Evolutionary conservation across 2,329 filamentous ascomycete genomes (phyloP), one percentile per base, ranked within the genome.

Genomic region (Colletotrichum falcatum): DNA sequence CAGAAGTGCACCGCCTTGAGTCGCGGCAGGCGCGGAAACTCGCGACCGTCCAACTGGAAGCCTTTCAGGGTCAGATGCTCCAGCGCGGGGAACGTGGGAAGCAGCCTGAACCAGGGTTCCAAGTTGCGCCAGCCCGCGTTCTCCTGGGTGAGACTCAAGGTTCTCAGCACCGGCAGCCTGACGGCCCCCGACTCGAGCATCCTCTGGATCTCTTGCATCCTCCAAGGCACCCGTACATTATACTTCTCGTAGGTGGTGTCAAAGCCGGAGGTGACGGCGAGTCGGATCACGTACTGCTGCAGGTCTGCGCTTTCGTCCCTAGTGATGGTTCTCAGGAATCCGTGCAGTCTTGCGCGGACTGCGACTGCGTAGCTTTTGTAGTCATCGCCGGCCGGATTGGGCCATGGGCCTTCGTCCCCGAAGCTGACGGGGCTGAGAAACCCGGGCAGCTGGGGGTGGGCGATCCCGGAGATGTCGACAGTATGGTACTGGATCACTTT

Each of bases 31-130:
- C 2, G 3, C 2, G 51, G 30, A 20, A 54, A 54, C 30, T 23
- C 33, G 28, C 8, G 1, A 0, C 35, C 51, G 18, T 7, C 9
- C 9, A 1, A 2, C 3, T 2, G 1, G 0, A 54, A n/a, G 28
- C 7, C 9, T 23, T 11, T 35, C 20, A 54, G 9, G 0, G 30
- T 54, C 51, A 54, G 30, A 1, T 20, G 9, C 30, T 54, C 30
- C 9, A 54, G 30, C 18, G 2, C 4, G 5, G 30, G 51, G 30
- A 54, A 20, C 3, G 9, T 23, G 7, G 30, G 9, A 8, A 54
- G 20, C 30, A 37, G 20, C 20, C 1, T 23, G 20, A 14, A 8
- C 51, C 51, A 54, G 51, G 4, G 9, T 5, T 20, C 5, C 16
- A 53, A n/a, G 3, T 30, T 18, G 3, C 4, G 2, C 8, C 51